phyloP scores from a whole-genome alignment of 192 early-diverging fungal genomes.

The Coemansia sp. region DNA sequence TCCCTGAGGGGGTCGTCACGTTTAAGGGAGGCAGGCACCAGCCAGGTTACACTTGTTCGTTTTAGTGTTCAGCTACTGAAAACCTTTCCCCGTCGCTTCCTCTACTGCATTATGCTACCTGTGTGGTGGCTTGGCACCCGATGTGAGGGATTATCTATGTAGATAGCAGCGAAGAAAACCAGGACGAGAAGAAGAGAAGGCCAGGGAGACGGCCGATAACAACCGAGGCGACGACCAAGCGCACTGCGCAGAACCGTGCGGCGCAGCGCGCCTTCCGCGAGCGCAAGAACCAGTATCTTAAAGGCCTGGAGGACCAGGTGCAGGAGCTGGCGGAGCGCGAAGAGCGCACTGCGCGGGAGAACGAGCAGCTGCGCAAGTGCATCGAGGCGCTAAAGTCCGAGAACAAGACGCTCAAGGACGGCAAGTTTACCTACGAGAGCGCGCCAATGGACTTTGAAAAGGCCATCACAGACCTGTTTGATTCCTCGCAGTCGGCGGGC shows the following conservation, averaged over 20 bases:
- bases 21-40: background rate
- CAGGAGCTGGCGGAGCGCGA: constrained; percentile 64
- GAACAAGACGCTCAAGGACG: constrained; percentile 30
- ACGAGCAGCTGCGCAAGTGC: constrained; percentile 29
- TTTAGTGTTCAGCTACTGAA: background rate
- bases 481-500: constrained; percentile 8
- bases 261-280: constrained; percentile 91
- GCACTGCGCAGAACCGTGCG: constrained; percentile 86
- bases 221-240: constrained; percentile 58
- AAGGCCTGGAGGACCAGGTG: constrained; percentile 72
- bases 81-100: too few relatives aligned
- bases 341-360: constrained; percentile 52
- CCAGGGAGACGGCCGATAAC: constrained; percentile 64
- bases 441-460: constrained; percentile 40
- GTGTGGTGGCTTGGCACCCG: background rate
- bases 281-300: constrained; percentile 78
- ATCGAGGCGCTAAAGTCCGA: constrained; percentile 43
- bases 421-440: constrained; percentile 41
- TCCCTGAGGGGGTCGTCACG: background rate
- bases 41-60: background rate
- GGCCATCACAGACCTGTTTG: constrained; percentile 36
- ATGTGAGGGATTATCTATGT: constrained; percentile 4
- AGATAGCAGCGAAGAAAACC: constrained; percentile 33
- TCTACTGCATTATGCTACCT: background rate
- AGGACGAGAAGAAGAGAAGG: constrained; percentile 55